Base-by-base conservation (phyloP, 1,284 basidiomycete genomes). In the Inonotus obliquus region DNA sequence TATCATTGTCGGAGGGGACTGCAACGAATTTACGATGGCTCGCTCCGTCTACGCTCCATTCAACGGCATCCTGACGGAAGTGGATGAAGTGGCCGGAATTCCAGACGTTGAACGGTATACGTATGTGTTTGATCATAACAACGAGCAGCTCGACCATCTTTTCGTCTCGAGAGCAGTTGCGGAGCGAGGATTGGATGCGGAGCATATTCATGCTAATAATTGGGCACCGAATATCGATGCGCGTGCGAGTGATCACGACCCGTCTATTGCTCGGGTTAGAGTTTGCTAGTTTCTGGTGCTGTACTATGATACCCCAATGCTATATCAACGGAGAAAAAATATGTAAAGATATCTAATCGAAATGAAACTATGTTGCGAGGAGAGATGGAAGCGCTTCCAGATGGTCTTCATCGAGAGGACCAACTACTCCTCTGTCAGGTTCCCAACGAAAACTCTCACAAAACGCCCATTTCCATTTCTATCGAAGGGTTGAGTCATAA, bases 381-480 rank as follows among this genome's bases (percentile, higher is more conserved):
- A 58, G 29, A 27, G 32, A n/a, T 38, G 32, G 52, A 32, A 61
- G 45, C 6, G 32, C 54, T 38, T 71, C 66, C 56, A 82, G 65
- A 66, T 78, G 79, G 4, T 70, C 62, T 17, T 72, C 54, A 63
- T 74, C 69, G 19, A 75, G 66, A 25, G 71, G 65, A 13, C 75
- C 72, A 10, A 76, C 66, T 1, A 75, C 72, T 0, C 83, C 83
- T 19, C 63, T 61, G 5, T 66, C 67, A 0, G 81, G 75, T 48
- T 74, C 73, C 84, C 84, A 87, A 62, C 77, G 68, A 55, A 76
- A 77, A 11, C 75, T 71, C 57, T 82, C 79, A 21, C 73, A 68
- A 41, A 75, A 73, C 0, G 84, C 83, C 85, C 85, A 87, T 69
- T 80, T 83, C 85, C 85, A 87, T 66, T 76, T 78, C 83, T 85